Evolutionary conservation across 169 alveolate species (phyloP).

Genomic region (Plasmodium cynomolgi): DNA sequence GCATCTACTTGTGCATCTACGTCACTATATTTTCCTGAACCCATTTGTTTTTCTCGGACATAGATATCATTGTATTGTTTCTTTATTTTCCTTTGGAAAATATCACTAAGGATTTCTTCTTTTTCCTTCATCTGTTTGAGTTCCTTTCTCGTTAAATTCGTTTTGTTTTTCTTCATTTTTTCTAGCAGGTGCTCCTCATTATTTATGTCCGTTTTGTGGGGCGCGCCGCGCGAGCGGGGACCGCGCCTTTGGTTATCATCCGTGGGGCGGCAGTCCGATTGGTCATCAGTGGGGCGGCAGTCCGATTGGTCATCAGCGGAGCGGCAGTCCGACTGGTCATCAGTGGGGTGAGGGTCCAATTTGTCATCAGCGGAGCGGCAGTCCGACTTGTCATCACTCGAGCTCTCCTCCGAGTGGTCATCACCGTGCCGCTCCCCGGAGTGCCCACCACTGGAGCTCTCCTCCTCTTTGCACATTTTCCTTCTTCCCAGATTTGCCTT

Average conservation of each 20-base stretch:
- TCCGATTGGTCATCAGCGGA: too few species aligned
- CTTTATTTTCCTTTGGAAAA: conserved; percentile 15
- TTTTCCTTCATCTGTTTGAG: background rate
- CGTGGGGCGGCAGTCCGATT: too few species aligned
- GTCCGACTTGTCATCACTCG: background rate
- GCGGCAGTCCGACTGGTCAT: background rate
- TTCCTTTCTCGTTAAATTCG: background rate
- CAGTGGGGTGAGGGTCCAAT: background rate
- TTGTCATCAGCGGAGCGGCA: too few species aligned
- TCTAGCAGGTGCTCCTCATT: background rate
- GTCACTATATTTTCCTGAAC: conserved; percentile 3
- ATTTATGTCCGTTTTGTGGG: background rate
- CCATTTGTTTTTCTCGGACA: conserved; percentile 1
- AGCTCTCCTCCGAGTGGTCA: too few species aligned
- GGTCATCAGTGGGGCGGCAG: too few species aligned
- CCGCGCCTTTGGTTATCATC: too few species aligned
- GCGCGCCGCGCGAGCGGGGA: background rate
- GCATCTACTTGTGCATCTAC: background rate
- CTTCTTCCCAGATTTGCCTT: background rate
- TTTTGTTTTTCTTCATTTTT: background rate
- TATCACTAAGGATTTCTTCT: background rate
- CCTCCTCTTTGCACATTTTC: background rate
- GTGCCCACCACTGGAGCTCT: too few species aligned
- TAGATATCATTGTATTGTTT: conserved; percentile 6
- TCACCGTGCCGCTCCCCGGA: too few species aligned